Evolutionary conservation across 148 eudicot genomes (phyloP).

Genomic region (Cornus kousa): DNA sequence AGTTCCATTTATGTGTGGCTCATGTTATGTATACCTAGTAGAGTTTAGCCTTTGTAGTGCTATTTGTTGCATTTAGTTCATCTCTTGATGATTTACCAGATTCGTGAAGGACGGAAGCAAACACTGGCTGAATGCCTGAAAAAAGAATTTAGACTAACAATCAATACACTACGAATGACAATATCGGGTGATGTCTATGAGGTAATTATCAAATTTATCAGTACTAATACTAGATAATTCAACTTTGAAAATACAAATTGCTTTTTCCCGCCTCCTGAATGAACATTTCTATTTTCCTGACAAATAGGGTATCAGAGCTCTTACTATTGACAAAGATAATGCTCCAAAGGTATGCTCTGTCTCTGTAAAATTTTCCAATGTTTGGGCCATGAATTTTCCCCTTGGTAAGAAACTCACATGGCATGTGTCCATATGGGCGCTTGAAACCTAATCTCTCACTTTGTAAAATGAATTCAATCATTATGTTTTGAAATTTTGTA

Average conservation of each 20-base stretch:
- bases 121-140: conserved; percentile 75
- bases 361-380: background rate
- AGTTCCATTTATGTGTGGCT: background rate
- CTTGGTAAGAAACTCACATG: no score
- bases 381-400: no score
- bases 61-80: background rate
- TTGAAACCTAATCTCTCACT: no score
- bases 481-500: no score
- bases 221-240: background rate
- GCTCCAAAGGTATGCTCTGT: conserved; percentile 62
- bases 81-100: conserved; percentile 32
- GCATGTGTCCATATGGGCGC: no score
- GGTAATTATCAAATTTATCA: conserved; percentile 34
- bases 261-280: background rate
- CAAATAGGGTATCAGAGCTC: conserved; percentile 86
- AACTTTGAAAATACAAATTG: background rate
- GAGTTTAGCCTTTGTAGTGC: background rate
- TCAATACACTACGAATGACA: conserved; percentile 62
- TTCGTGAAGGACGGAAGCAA: conserved; percentile 80
- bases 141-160: conserved; percentile 84
- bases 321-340: conserved; percentile 90
- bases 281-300: conserved; percentile 5
- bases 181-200: conserved; percentile 85
- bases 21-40: no score
- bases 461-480: no score